A percentile compares a stretch with the other conserved stretches of the same genome.
These are phyloP conservation scores for Penstemon eatonii DNA, from an alignment of 257 asterid genomes.

Conservation along the genomic window DNA sequence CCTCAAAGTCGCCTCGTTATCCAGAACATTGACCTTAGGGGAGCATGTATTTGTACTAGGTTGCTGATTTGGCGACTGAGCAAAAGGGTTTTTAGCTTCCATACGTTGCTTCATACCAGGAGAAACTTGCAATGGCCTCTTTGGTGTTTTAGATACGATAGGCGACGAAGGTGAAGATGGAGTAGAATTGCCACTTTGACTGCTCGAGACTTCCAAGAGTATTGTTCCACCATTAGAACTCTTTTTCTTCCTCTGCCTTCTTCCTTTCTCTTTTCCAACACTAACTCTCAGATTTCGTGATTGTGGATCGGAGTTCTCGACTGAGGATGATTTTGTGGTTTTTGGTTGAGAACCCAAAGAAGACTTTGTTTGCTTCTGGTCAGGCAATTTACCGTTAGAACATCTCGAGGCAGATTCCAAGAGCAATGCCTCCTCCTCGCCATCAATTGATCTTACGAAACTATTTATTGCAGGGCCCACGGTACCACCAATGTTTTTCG, in stretches of 20 bases:
- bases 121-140: constrained; percentile 37
- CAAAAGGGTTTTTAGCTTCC: constrained; percentile 38
- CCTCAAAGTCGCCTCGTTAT: constrained; percentile 27
- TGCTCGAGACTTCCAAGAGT: constrained; percentile 68
- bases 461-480: constrained; percentile 38
- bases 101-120: constrained; percentile 36
- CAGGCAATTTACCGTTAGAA: constrained; percentile 27
- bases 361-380: constrained; percentile 31
- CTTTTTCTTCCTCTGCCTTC: constrained; percentile 74
- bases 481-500: constrained; percentile 25
- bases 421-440: constrained; percentile 35
- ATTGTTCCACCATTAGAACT: constrained; percentile 34
- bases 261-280: constrained; percentile 66
- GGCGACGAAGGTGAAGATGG: constrained; percentile 85
- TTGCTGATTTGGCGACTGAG: constrained; percentile 23
- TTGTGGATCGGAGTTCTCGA: constrained; percentile 40
- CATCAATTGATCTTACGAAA: constrained; percentile 35
- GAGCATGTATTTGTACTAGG: constrained; percentile 32
- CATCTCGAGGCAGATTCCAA: constrained; percentile 36
- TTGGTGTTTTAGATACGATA: constrained; percentile 44
- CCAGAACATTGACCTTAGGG: constrained; percentile 30
- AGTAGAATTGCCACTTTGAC: constrained; percentile 86
- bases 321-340: constrained; percentile 23
- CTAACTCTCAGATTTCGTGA: constrained; percentile 46
- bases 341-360: constrained; percentile 29